Base-by-base conservation (phyloP, 371 early-diverging fungal species). In the Lichtheimia ramosa region DNA sequence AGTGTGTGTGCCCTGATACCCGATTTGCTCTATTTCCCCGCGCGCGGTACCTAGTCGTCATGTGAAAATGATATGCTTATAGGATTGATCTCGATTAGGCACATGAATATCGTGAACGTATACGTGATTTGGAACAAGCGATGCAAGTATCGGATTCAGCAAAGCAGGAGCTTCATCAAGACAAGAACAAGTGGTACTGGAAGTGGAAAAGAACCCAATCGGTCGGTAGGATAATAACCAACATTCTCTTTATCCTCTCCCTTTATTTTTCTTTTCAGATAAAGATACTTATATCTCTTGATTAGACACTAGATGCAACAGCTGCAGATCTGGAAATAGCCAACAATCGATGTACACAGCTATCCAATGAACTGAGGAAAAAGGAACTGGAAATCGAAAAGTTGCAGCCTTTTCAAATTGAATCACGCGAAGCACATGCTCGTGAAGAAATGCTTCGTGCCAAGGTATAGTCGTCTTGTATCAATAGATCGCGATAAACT, bases 151-250 rank as follows among this genome's bases (percentile, higher is more conserved):
- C 63, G 1, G 76, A 75, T 34, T 61, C 43, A 20, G 48, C 51
- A 12, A 72, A 68, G 43, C 46, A 46, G 46, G 61, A 58, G 5
- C 12, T 63, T 5, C 61, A 64, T 27, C 65, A 72, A 55, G 56
- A 55, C 7, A 55, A 55, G n/a, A 43, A 41, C 13, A 55, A 55
- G 41, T 55, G 69, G 66, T 40, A 73, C 69, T 63, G 69, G 69
- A 71, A 76, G 54, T 65, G 68, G 55, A 67, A 76, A 64, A 71
- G 73, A 27, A 61, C 63, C 46, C 65, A 71, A 71, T 67, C 61
- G 70, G 71, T 76, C 64, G n/a, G 16, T 21, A 41, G 6, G 13
- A 15, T 14, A n/a, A 41, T 34, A 28, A 28, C 28, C 28, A 3
- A 0, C 10, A 2, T 8, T 28, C 28, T 28, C 28, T 25, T 25